Base-by-base conservation (phyloP, 768 basidiomycete species). In the Krasilnikovozyma curviuscula region DNA sequence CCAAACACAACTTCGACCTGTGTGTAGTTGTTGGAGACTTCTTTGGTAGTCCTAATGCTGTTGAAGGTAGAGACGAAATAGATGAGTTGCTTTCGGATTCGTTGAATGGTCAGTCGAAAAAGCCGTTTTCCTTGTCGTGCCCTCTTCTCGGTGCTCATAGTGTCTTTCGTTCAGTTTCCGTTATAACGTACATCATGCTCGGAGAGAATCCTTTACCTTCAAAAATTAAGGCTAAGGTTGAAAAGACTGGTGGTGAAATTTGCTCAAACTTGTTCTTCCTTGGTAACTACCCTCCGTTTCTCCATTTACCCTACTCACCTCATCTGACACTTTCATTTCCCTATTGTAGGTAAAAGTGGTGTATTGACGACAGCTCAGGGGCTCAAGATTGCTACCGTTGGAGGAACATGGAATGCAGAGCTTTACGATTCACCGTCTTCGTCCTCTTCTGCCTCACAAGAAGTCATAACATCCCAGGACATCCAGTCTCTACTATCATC, bases 131-230 rank as follows among this genome's bases (percentile, higher is more conserved):
- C 18, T 34, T 18, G 18, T 37, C 35, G 5, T 37, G 9, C 7
- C 21, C 6, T 23, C 8, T 41, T 27, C 24, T 23, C 33, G 12
- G 1, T 12, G 6, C n/a, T 19, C 33, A 7, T 18, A 10, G 14
- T 28, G 2, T n/a, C 19, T 50, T 21, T 19, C 8, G 9, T 21
- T 5, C 55, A 91, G 84, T 77, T 25, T 83, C 89, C 10, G 66
- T 91, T 16, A 81, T 83, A 58, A 88, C 84, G 56, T 95, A 91
- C 67, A 77, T 93, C 49, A 88, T 86, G 74, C 78, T 86, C 61
- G 89, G 89, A 16, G 74, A 77, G 45, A 67, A 76, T 54, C 75
- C 79, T 1, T 63, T 95, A 13, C 85, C 88, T 5, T 68, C 72
- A 38, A 61, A 67, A 24, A 77, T 93, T 16, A 73, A 83, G 49